Percentiles rank a stretch among this genome's conserved stretches.
Conservation (phyloP, 208 protist species). For the Leptomonas pyrrhocoris region DNA sequence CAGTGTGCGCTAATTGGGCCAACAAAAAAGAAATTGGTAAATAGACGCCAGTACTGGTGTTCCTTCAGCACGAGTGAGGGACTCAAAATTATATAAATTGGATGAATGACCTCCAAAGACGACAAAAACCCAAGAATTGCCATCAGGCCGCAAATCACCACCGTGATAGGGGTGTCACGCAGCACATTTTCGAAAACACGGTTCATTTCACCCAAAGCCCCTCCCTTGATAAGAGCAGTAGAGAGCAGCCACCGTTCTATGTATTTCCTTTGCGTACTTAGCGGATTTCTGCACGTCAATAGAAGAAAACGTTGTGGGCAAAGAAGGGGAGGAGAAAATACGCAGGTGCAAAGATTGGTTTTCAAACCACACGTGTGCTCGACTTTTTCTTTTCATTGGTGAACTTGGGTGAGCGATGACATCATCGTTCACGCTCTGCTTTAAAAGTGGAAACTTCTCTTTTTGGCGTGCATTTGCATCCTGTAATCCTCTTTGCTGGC, state of each 20-base stretch:
- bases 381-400: too few relatives aligned
- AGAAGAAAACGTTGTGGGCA: background rate
- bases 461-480: too few relatives aligned
- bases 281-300: background rate
- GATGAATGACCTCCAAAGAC: conserved; percentile 62
- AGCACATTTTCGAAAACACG: conserved; percentile 28
- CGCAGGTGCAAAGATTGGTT: too few relatives aligned
- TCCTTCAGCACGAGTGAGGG: conserved; percentile 72
- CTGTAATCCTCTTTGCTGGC: too few relatives aligned
- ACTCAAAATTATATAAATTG: conserved; percentile 74
- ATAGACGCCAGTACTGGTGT: conserved; percentile 83
- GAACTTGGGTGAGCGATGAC: too few relatives aligned
- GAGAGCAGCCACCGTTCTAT: background rate
- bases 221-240: background rate
- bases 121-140: conserved; percentile 44
- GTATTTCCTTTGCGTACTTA: too few relatives aligned
- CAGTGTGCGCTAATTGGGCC: conserved; percentile 56
- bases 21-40: conserved; percentile 79
- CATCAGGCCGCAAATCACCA: conserved; percentile 33
- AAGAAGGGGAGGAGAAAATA: background rate
- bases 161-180: conserved; percentile 30
- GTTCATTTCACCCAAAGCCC: conserved; percentile 17
- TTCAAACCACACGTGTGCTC: too few relatives aligned
- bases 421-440: too few relatives aligned
- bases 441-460: too few relatives aligned